Evolutionary conservation across 768 basidiomycete genomes (phyloP), one percentile per base, ranked within the genome.

Genomic region (Mycena rosella): DNA sequence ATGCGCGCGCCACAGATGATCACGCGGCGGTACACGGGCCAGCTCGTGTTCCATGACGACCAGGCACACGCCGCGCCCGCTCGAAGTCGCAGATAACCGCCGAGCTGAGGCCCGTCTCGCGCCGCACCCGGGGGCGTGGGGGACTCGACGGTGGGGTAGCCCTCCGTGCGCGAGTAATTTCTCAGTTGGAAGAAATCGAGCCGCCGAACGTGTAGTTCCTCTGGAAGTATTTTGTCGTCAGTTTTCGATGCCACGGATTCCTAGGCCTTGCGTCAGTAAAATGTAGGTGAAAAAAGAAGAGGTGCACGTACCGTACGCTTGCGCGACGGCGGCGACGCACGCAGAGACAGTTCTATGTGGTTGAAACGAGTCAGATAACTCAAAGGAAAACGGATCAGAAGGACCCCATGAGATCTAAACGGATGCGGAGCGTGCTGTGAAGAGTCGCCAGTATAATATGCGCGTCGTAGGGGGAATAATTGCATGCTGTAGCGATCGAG

Each of bases 41-140:
- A 60, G 58, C 52, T 59, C 36, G 51, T 42, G 58, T 67, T 65
- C 64, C 64, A 65, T 65, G 17, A 65, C 51, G n/a, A 65, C 49
- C 2, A 65, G 22, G 5, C 40, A 14, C 29, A 30, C 27, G n/a
- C 64, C 64, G 3, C 64, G 48, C 40, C 57, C 64, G n/a, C 32
- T 65, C 49, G 27, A 65, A 59, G 14, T 57, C 64, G 4, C 64
- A 49, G 20, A 65, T 8, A 0, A 65, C 64, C 8, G 64, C 64
- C 3, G 56, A 51, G 2, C 29, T 18, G 34, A 56, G 45, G 24
- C n/a, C 63, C 20, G 56, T 58, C 1, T 56, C 63, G 49, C 58
- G 56, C 14, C 20, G 55, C 27, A 48, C 51, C 38, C 58, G 49
- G 29, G 49, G 56, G 49, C 58, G 58, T 32, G 20, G 58, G 15